Evolutionary conservation across 2,329 filamentous ascomycete species (phyloP).

Genomic region (Chaetomiaceae sp.): DNA sequence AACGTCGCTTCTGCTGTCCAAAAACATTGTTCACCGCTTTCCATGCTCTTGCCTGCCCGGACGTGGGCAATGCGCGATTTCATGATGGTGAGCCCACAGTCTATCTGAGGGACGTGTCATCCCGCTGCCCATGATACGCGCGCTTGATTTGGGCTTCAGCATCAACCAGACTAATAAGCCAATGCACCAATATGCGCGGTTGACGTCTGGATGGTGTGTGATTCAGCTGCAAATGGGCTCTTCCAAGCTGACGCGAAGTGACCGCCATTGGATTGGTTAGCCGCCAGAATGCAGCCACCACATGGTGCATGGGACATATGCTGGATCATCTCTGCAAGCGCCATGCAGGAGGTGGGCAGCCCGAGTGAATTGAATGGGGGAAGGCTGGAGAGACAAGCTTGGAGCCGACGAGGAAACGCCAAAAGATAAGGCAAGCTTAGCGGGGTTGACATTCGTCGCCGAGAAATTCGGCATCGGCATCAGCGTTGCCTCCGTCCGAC

Average conservation of each 20-base stretch:
- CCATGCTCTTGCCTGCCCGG: no score
- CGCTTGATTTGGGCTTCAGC: conserved; percentile 13
- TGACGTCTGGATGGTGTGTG: conserved; percentile 6
- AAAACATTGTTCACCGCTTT: no score
- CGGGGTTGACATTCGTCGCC: no score
- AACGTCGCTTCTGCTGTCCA: no score
- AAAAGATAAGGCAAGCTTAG: not conserved
- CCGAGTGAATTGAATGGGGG: no score
- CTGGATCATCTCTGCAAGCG: not conserved
- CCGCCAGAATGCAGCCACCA: conserved; percentile 21
- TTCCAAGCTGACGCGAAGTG: not conserved
- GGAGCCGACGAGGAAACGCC: not conserved
- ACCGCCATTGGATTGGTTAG: conserved; percentile 16
- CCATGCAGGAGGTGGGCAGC: conserved; percentile 7
- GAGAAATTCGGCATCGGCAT: no score
- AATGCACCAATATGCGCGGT: conserved; percentile 11
- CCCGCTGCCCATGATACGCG: conserved; percentile 4
- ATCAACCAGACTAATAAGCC: conserved; percentile 1
- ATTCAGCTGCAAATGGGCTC: conserved; percentile 1
- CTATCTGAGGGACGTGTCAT: not conserved
- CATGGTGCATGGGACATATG: conserved; percentile 8
- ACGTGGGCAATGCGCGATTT: not conserved
- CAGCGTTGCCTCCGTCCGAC: not conserved
- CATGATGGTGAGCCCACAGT: not conserved
- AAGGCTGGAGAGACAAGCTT: not conserved